Percentiles rank a stretch among this genome's conserved stretches.
Conservation (phyloP, 208 protist genomes). For the Trypanosoma congolense region DNA sequence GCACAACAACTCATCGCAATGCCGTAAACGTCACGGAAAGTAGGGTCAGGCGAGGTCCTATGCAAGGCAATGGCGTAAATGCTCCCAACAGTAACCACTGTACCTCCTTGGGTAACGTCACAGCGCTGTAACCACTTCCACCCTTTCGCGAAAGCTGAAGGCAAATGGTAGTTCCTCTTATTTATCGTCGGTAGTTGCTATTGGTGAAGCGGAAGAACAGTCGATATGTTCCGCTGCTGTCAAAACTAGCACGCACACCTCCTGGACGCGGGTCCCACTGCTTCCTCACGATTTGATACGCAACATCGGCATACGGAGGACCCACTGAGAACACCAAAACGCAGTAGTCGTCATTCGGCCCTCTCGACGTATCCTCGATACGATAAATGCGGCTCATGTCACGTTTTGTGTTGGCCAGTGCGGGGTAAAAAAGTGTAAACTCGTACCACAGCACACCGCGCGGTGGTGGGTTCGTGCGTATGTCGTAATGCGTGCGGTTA, state of each 20-base stretch:
- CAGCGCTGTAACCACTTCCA: too few species aligned
- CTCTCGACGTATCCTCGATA: constrained; percentile 73
- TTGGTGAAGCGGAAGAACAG: constrained; percentile 87
- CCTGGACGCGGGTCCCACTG: constrained; percentile 94
- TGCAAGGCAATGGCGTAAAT: too few species aligned
- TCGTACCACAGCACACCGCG: constrained; percentile 99
- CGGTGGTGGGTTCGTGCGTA: constrained; percentile 97
- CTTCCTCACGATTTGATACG: constrained; percentile 96
- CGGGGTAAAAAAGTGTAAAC: constrained; percentile 99
- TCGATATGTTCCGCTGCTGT: constrained; percentile 72
- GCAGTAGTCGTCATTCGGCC: constrained; percentile 80
- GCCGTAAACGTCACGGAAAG: too few species aligned
- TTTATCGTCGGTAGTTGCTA: constrained; percentile 83
- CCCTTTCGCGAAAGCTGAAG: too few species aligned
- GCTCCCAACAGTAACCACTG: too few species aligned
- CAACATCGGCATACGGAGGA: constrained; percentile 98
- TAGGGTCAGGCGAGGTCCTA: too few species aligned
- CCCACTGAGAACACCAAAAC: constrained; percentile 94
- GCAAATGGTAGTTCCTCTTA: too few species aligned
- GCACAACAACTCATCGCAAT: too few species aligned
- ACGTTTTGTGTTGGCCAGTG: constrained; percentile 90
- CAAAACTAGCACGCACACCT: constrained; percentile 95
- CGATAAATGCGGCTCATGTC: constrained; percentile 92
- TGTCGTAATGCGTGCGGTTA: constrained; percentile 98
- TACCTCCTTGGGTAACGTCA: too few species aligned